Percentiles rank a stretch among this genome's conserved stretches.
Evolutionary conservation across 2,329 filamentous ascomycete genomes (phyloP).

Genomic region (Aureobasidium sp.): DNA sequence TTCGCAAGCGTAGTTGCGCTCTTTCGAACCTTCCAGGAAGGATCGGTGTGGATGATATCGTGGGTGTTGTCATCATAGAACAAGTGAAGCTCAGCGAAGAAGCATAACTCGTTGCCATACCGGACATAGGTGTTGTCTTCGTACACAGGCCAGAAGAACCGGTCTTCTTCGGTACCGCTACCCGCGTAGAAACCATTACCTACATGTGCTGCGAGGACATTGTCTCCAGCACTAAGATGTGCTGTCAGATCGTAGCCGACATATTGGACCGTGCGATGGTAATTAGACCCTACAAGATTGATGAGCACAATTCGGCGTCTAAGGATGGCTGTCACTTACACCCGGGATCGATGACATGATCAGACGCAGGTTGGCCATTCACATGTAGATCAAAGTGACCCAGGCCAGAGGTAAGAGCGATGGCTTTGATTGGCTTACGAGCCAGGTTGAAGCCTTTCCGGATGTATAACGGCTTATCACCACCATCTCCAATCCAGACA

Average conservation of each 20-base stretch:
- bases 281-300: slow-evolving; percentile 29
- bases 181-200: slow-evolving; percentile 55
- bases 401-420: slow-evolving; percentile 44
- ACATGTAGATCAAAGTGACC: slow-evolving; percentile 45
- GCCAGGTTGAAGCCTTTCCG: slow-evolving; percentile 37
- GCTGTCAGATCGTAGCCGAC: slow-evolving; percentile 49
- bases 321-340: slow-evolving; percentile 32
- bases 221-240: slow-evolving; percentile 35
- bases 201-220: slow-evolving; percentile 43
- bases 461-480: slow-evolving; percentile 47
- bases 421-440: slow-evolving; percentile 36
- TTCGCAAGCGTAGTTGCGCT: slow-evolving; percentile 46
- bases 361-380: slow-evolving; percentile 39
- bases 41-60: slow-evolving; percentile 41
- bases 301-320: neutral
- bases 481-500: slow-evolving; percentile 45
- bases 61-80: slow-evolving; percentile 42
- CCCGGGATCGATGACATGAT: slow-evolving; percentile 43
- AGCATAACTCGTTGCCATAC: slow-evolving; percentile 45
- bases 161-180: slow-evolving; percentile 40
- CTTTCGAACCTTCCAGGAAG: slow-evolving; percentile 42
- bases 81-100: slow-evolving; percentile 45
- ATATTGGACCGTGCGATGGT: slow-evolving; percentile 47
- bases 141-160: slow-evolving; percentile 50
- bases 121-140: slow-evolving; percentile 47